Conservation (phyloP, 371 early-diverging fungal genomes). For the Mycotypha africana region DNA sequence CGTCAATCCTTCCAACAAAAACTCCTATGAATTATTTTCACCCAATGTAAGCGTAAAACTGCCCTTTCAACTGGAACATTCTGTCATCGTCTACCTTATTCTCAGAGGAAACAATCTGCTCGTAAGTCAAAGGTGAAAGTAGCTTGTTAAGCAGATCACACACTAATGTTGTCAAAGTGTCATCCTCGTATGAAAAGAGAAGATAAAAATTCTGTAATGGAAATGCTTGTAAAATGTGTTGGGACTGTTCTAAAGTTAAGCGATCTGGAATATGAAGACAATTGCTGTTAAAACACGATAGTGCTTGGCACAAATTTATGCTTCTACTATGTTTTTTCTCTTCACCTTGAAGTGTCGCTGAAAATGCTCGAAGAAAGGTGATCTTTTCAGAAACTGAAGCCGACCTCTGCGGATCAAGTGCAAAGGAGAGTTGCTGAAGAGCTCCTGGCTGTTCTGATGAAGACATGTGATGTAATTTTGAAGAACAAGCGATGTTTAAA, state of each 20-base stretch:
- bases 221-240: slow-evolving; percentile 13
- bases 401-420: slow-evolving; percentile 13
- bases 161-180: slow-evolving; percentile 12
- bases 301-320: too few relatives aligned
- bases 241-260: slow-evolving; percentile 18
- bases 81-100: slow-evolving; percentile 10
- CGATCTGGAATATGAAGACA: slow-evolving; percentile 4
- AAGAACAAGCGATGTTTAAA: too few relatives aligned
- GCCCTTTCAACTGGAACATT: not conserved
- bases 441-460: too few relatives aligned
- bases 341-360: slow-evolving; percentile 25
- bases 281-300: not conserved
- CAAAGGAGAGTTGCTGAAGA: too few relatives aligned
- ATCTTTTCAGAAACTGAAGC: slow-evolving; percentile 20
- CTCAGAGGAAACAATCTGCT: slow-evolving; percentile 15
- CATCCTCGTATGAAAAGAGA: slow-evolving; percentile 22
- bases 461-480: too few relatives aligned
- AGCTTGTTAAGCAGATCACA: slow-evolving; percentile 28
- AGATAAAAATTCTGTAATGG: slow-evolving; percentile 26
- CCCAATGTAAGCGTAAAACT: not conserved
- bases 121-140: slow-evolving; percentile 24
- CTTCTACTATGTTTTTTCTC: too few relatives aligned
- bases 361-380: slow-evolving; percentile 20
- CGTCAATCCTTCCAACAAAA: slow-evolving; percentile 35
- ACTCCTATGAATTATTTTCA: slow-evolving; percentile 12